Percentiles rank a stretch among this genome's conserved stretches.
These are phyloP conservation scores for Glarea lozoyensis DNA, from an alignment of 495 filamentous ascomycete species.

Conservation along the genomic window DNA sequence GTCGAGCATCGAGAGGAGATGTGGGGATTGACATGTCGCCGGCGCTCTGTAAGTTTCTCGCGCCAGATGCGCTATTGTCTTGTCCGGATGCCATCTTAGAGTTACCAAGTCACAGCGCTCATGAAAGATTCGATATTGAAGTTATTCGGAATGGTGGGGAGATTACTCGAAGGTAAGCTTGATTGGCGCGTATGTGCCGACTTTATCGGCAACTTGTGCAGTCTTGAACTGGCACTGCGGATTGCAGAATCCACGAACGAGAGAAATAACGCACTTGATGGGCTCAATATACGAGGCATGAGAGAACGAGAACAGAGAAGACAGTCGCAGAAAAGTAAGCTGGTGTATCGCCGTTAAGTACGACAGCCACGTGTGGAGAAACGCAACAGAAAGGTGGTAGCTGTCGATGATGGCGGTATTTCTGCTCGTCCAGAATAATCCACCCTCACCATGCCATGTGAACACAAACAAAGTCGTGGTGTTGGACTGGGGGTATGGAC, in stretches of 20 bases:
- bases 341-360: neutral
- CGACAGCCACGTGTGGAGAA: neutral
- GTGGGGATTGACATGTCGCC: conserved; percentile 16
- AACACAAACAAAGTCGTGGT: neutral
- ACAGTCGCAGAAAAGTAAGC: too few relatives aligned
- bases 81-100: conserved; percentile 18
- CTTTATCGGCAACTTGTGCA: too few relatives aligned
- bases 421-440: neutral
- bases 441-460: neutral
- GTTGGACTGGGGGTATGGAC: too few relatives aligned
- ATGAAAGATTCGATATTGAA: neutral
- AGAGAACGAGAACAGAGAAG: too few relatives aligned
- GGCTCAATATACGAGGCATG: too few relatives aligned
- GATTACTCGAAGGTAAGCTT: too few relatives aligned
- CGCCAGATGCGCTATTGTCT: conserved; percentile 3
- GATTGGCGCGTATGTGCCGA: too few relatives aligned
- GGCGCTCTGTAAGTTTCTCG: conserved; percentile 6
- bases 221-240: too few relatives aligned
- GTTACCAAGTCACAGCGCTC: neutral
- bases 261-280: too few relatives aligned
- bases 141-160: neutral
- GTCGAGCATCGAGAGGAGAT: conserved; percentile 23
- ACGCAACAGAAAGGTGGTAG: neutral
- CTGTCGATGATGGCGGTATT: too few relatives aligned
- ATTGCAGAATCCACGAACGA: too few relatives aligned